A percentile compares a stretch with the other conserved stretches of the same genome.
Conservation (phyloP, 2,329 filamentous ascomycete species). For the Xylaria sp. region DNA sequence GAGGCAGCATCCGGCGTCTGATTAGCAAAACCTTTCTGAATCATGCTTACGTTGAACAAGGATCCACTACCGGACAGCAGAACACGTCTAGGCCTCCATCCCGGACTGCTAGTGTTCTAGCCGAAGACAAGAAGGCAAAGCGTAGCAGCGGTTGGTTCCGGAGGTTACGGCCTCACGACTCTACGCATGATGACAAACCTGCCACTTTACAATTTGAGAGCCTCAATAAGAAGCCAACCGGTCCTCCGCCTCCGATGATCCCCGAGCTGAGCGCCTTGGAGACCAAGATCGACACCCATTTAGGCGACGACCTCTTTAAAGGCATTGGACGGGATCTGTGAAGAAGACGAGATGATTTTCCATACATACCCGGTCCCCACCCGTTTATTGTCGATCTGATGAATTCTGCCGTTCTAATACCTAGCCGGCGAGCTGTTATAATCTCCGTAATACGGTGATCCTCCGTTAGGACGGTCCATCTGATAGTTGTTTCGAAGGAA, state of each 20-base stretch:
- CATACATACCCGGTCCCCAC: neutral
- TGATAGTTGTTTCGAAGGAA: slow-evolving; percentile 39
- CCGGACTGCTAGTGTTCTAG: slow-evolving; percentile 60
- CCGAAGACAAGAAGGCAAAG: slow-evolving; percentile 65
- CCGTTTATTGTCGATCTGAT: slow-evolving; percentile 12
- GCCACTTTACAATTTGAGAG: slow-evolving; percentile 58
- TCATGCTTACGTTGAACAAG: slow-evolving; percentile 61
- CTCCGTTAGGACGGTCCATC: slow-evolving; percentile 37
- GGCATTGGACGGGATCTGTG: slow-evolving; percentile 54
- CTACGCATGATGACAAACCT: slow-evolving; percentile 52
- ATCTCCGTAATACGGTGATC: slow-evolving; percentile 39
- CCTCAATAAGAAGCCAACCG: slow-evolving; percentile 53
- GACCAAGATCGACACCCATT: slow-evolving; percentile 58
- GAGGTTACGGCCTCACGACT: slow-evolving; percentile 58
- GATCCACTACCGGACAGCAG: slow-evolving; percentile 50
- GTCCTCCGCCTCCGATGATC: slow-evolving; percentile 70
- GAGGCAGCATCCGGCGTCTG: slow-evolving; percentile 67
- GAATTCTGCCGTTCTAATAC: slow-evolving; percentile 37
- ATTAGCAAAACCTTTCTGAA: slow-evolving; percentile 67
- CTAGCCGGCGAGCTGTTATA: slow-evolving; percentile 42
- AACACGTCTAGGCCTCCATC: slow-evolving; percentile 59
- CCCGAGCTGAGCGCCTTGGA: slow-evolving; percentile 66
- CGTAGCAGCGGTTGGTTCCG: slow-evolving; percentile 70
- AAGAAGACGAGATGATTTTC: slow-evolving; percentile 29
- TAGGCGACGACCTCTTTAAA: slow-evolving; percentile 68